These are phyloP conservation scores for Actinomortierella ambigua DNA, from an alignment of 371 early-diverging fungal genomes.

Conservation along the genomic window DNA sequence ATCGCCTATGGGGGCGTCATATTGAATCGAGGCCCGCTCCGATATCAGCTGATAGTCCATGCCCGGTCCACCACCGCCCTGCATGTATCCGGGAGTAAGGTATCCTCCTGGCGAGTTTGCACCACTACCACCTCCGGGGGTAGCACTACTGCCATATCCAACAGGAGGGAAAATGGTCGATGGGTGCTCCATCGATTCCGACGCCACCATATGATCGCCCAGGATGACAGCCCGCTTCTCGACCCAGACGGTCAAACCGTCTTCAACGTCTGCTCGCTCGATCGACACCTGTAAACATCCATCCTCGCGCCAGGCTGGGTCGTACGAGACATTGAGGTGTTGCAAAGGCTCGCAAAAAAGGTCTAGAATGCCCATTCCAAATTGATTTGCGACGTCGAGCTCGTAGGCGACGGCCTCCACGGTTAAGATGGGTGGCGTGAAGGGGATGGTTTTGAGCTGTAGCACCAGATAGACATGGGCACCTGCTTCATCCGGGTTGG, in stretches of 20 bases:
- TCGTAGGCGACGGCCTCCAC: conserved; percentile 46
- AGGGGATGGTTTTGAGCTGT: conserved; percentile 40
- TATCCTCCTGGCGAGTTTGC: too few relatives aligned
- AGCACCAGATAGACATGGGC: conserved; percentile 42
- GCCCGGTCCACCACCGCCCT: too few relatives aligned
- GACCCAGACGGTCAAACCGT: conserved; percentile 42
- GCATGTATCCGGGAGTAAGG: too few relatives aligned
- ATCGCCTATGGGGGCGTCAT: too few relatives aligned
- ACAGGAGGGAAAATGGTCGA: too few relatives aligned
- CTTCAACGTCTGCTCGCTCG: conserved; percentile 23
- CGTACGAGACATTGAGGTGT: conserved; percentile 10
- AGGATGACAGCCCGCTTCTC: conserved; percentile 38
- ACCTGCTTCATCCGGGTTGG: conserved; percentile 44
- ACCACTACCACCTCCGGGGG: too few relatives aligned
- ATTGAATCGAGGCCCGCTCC: conserved; percentile 29
- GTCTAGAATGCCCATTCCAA: conserved; percentile 31
- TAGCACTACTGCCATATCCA: too few relatives aligned
- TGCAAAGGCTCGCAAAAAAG: conserved; percentile 6
- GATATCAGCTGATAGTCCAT: conserved; percentile 31
- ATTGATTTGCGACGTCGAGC: conserved; percentile 36
- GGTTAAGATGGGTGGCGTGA: conserved; percentile 42
- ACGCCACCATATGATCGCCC: conserved; percentile 16
- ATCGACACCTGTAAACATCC: conserved; percentile 37
- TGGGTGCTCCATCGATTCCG: too few relatives aligned
- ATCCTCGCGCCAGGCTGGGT: conserved; percentile 38